These are phyloP conservation scores for Opeltia flavorubescens DNA, from an alignment of 495 filamentous ascomycete species.

Conservation along the genomic window DNA sequence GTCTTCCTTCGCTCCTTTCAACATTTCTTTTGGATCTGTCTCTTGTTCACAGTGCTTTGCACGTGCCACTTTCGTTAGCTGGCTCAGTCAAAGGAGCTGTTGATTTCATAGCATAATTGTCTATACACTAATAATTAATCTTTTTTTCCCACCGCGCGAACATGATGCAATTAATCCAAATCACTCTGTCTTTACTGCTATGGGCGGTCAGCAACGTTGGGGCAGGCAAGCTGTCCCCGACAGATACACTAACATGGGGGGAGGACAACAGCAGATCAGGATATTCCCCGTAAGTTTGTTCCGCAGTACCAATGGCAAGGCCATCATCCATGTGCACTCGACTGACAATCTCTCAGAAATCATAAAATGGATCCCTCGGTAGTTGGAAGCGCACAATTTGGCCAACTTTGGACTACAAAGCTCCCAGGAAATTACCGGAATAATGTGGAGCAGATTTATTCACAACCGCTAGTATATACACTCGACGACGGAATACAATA, in stretches of 20 bases:
- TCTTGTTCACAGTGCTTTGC: background rate
- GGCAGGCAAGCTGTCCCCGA: constrained; percentile 17
- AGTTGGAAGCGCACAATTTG: constrained; percentile 22
- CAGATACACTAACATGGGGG: constrained; percentile 33
- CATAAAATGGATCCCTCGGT: constrained; percentile 32
- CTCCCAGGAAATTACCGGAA: constrained; percentile 8
- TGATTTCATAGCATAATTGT: background rate
- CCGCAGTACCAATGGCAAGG: background rate
- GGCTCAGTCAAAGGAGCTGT: background rate
- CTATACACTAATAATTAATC: background rate
- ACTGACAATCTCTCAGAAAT: constrained; percentile 21
- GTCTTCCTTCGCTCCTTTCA: background rate
- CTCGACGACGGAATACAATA: constrained; percentile 20
- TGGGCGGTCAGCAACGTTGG: background rate
- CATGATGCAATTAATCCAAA: background rate
- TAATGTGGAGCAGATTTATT: constrained; percentile 18
- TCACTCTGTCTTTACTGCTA: background rate
- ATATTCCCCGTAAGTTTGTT: constrained; percentile 26
- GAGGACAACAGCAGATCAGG: constrained; percentile 31
- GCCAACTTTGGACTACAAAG: constrained; percentile 20
- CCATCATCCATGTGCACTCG: constrained; percentile 31
- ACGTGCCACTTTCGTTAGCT: background rate
- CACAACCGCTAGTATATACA: constrained; percentile 30
- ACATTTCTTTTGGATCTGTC: background rate
- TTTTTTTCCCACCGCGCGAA: background rate